Conservation (phyloP, 2,329 filamentous ascomycete genomes). For the Fulvia fulva region DNA sequence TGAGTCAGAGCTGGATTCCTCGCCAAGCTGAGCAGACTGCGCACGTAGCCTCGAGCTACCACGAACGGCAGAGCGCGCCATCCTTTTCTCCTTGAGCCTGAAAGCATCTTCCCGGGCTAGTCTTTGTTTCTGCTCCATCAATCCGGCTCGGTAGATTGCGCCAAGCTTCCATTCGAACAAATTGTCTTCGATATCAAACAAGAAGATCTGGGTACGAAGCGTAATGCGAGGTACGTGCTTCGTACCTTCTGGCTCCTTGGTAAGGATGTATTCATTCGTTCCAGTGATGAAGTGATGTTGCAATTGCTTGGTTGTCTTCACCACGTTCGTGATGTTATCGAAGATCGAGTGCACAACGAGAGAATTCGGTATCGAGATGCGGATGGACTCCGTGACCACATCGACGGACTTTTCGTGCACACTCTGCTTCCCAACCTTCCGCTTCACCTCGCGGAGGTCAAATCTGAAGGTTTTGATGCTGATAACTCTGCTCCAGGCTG, state of each 20-base stretch:
- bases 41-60: slow-evolving; percentile 51
- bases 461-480: slow-evolving; percentile 77
- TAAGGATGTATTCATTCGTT: slow-evolving; percentile 80
- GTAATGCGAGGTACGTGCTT: slow-evolving; percentile 85
- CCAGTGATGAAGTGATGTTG: slow-evolving; percentile 87
- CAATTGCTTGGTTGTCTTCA: slow-evolving; percentile 86
- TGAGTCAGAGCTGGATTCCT: slow-evolving; percentile 33
- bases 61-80: slow-evolving; percentile 60
- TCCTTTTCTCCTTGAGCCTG: slow-evolving; percentile 76
- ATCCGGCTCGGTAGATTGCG: slow-evolving; percentile 84
- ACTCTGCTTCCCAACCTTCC: slow-evolving; percentile 53
- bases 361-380: slow-evolving; percentile 85
- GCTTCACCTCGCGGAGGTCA: slow-evolving; percentile 73
- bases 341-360: slow-evolving; percentile 83
- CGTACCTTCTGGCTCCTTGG: slow-evolving; percentile 78
- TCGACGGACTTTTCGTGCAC: slow-evolving; percentile 80
- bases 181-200: slow-evolving; percentile 93
- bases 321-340: slow-evolving; percentile 86
- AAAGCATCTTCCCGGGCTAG: slow-evolving; percentile 89
- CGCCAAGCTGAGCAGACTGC: slow-evolving; percentile 48
- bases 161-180: slow-evolving; percentile 97
- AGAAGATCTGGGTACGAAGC: slow-evolving; percentile 71
- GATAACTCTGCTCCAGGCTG: slow-evolving; percentile 80
- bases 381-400: slow-evolving; percentile 76
- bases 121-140: slow-evolving; percentile 84